Base-by-base conservation (phyloP, 1,284 basidiomycete genomes). In the Chondrostereum purpureum region DNA sequence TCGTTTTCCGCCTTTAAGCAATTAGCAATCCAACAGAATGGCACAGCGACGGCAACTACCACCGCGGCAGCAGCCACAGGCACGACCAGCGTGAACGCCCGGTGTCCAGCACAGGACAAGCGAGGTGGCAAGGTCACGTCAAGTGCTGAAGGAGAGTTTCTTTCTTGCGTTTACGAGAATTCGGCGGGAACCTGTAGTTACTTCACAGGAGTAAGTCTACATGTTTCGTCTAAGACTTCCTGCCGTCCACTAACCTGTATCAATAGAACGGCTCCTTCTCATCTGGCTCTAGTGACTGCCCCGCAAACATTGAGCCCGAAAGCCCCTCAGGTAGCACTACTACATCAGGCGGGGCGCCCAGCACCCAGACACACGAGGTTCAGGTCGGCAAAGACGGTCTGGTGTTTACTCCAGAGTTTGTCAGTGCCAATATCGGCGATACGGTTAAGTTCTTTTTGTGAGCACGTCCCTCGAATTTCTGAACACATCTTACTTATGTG, bases 1-100 rank as follows among this genome's bases (percentile, higher is more conserved):
- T 72, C 72, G 0, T 77, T 77, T 58, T 55, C 52, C 5, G 66
- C 65, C 0, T 77, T 74, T 65, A 58, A 71, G 44, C 56, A 58
- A 5, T 56, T 61, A 8, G 74, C 70, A 1, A 62, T 61, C 16
- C 55, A 58, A 20, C 58, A 55, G 40, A 66, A 64, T 44, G 63
- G 61, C n/a, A 65, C 54, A 13, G 27, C 27, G 27, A n/a, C 27
- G 8, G 50, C 56, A 19, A 43, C 56, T 3, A 39, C 51, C n/a
- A 14, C 55, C 14, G 21, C 53, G 20, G 20, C 57, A 4, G 13
- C 55, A 10, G 18, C 55, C 20, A 16, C 50, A 10, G 37, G 52
- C 14, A 48, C 50, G 4, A 43, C 53, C 16, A 48, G 46, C 6
- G 42, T 53, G n/a, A 58, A 55, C 44, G 53, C 54, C 13, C 65